Evolutionary conservation across 2,329 filamentous ascomycete species (phyloP).

Genomic region (Ramularia endophylla): DNA sequence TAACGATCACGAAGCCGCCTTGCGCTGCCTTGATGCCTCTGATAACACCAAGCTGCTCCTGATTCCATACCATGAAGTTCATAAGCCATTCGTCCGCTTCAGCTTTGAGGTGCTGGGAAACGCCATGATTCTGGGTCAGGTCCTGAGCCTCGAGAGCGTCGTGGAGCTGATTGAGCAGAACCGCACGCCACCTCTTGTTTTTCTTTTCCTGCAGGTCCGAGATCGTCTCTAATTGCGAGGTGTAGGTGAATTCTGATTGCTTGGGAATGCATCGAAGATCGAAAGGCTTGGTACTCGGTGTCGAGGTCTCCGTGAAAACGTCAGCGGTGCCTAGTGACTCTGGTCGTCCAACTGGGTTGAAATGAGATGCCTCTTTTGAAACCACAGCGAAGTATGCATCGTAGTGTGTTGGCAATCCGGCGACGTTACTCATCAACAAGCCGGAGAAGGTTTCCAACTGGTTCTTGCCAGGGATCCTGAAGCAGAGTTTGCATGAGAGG

Average conservation of each 20-base stretch:
- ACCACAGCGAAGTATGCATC: too few species aligned
- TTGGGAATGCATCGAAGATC: conserved; percentile 6
- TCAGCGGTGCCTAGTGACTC: too few species aligned
- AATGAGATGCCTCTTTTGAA: too few species aligned
- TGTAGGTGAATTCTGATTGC: conserved; percentile 9
- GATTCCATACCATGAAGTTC: conserved; percentile 12
- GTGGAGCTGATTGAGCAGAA: conserved; percentile 16
- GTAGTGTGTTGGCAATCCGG: too few species aligned
- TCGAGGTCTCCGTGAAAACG: too few species aligned
- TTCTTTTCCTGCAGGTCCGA: conserved; percentile 8
- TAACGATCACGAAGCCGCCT: conserved; percentile 13
- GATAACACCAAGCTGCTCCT: conserved; percentile 15
- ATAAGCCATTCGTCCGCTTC: conserved; percentile 11
- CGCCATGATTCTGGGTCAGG: conserved; percentile 7
- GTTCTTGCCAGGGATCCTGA: too few species aligned
- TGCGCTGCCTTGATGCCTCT: conserved; percentile 10
- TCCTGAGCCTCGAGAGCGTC: conserved; percentile 8
- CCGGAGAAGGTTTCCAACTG: too few species aligned
- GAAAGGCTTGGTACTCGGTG: too few species aligned
- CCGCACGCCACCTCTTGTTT: conserved; percentile 9
- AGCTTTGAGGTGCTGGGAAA: not conserved
- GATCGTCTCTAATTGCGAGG: too few species aligned
- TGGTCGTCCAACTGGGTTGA: too few species aligned
- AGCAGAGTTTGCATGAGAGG: too few species aligned
- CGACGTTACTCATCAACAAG: too few species aligned